Percentiles rank a stretch among this genome's conserved stretches.
Conservation (phyloP, 2,329 filamentous ascomycete genomes). For the Bipolaris victoriae region DNA sequence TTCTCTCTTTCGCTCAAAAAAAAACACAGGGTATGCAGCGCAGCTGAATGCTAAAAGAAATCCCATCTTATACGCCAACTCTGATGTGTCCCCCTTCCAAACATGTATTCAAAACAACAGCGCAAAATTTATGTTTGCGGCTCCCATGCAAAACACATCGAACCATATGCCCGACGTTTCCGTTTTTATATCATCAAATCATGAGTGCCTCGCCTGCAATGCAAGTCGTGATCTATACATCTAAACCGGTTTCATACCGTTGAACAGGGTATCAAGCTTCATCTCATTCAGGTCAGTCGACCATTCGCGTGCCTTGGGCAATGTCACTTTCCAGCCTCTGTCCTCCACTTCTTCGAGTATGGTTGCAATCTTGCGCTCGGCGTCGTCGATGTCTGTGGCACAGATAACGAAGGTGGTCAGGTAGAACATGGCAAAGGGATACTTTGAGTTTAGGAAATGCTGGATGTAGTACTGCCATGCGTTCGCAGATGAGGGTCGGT, state of each 20-base stretch:
- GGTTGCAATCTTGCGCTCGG: conserved; percentile 17
- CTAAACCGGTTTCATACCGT: conserved; percentile 24
- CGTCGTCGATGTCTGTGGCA: conserved; percentile 23
- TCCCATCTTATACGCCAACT: no score
- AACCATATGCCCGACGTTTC: no score
- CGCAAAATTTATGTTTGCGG: background rate
- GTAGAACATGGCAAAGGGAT: conserved; percentile 37
- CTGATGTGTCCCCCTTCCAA: no score
- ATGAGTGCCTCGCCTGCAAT: background rate
- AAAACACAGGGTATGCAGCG: background rate
- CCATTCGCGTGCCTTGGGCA: conserved; percentile 29
- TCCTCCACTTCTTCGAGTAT: conserved; percentile 34
- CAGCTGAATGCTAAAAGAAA: background rate
- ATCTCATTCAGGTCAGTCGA: conserved; percentile 23
- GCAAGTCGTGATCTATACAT: background rate
- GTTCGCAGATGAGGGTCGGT: conserved; percentile 34
- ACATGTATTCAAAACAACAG: no score
- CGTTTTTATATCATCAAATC: background rate
- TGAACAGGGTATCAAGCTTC: conserved; percentile 28
- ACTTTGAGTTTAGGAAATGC: conserved; percentile 38
- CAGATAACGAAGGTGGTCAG: conserved; percentile 39
- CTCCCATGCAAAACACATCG: no score
- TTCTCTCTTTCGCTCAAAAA: no score
- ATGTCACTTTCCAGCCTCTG: conserved; percentile 27
- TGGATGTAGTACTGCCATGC: conserved; percentile 43